Evolutionary conservation across 2,329 filamentous ascomycete genomes (phyloP), one percentile per base, ranked within the genome.

Genomic region (Neonectria ditissima): DNA sequence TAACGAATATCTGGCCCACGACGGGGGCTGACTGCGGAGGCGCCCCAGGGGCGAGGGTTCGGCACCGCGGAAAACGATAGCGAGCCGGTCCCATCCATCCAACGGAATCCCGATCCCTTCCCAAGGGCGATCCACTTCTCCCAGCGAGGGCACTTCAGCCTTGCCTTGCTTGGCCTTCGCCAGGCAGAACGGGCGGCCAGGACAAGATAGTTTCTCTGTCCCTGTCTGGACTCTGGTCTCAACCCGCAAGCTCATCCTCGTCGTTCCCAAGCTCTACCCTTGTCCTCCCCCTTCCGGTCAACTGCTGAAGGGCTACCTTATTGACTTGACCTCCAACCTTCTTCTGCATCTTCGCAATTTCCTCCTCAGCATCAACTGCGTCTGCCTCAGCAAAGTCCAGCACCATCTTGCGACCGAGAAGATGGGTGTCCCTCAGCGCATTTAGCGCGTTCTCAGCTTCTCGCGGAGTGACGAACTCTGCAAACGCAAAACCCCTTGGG

Each of bases 291-390:
- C 87, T 87, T 73, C 91, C 92, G 68, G 92, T 95, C 76, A 98
- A 90, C 78, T 93, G 91, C 81, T 97, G 93, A 75, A 97, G 83
- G 73, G 92, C 92, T 75, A 98, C 91, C 82, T 94, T 96, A 82
- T 97, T 92, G 78, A 92, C 88, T 82, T 98, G 95, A 65, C 91
- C 89, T 66, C 92, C 92, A 76, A 97, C 91, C 86, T 97, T 99
- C 86, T 92, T 92, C 81, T 97, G 93, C 91, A 99, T 97, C 83
- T 93, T 95, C 78, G 92, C 91, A 76, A 99, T 96, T 81, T 98
- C 94, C 80, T 94, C 93, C 82, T 99, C 96, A 3, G 96, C 91
- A 81, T 98, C 94, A 70, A 96, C 86, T 41, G 92, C 87, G 73
- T 98, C 96, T 68, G 91, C 92, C 74, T 93, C 91, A 41, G 94